phyloP scores from a whole-genome alignment of 192 early-diverging fungal species.

The Radiomyces spectabilis region DNA sequence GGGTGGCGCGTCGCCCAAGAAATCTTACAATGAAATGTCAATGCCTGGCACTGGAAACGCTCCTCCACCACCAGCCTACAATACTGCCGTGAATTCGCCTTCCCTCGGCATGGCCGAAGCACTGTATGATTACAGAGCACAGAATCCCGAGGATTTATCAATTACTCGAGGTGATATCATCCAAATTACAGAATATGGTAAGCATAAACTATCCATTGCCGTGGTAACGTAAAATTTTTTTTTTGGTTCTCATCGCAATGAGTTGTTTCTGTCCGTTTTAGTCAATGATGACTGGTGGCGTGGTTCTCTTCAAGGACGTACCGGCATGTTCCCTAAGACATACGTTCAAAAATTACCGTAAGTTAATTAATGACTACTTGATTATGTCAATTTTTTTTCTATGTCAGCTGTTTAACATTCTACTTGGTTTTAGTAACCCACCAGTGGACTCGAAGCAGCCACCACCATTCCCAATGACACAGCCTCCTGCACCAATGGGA shows the following conservation, averaged over 20 bases:
- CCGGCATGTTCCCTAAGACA: slow-evolving; percentile 24
- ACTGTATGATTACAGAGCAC: slow-evolving; percentile 55
- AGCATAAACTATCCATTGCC: no score
- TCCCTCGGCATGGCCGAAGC: slow-evolving; percentile 35
- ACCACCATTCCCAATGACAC: neutral
- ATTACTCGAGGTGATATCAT: slow-evolving; percentile 59
- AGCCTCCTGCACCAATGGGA: neutral
- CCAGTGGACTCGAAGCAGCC: neutral
- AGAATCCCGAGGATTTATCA: slow-evolving; percentile 43
- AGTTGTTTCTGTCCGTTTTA: neutral
- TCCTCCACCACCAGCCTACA: slow-evolving; percentile 11
- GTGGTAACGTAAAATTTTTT: neutral
- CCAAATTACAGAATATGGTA: slow-evolving; percentile 33
- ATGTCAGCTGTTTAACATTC: no score
- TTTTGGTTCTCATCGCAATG: neutral
- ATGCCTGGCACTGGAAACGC: neutral
- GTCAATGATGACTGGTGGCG: slow-evolving; percentile 34
- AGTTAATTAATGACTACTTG: neutral
- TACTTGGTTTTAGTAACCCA: neutral
- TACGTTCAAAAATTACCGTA: slow-evolving; percentile 18
- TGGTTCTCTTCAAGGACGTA: slow-evolving; percentile 16
- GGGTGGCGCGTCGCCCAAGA: neutral
- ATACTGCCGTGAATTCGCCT: neutral
- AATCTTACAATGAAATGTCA: neutral
- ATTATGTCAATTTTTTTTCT: neutral